Evolutionary conservation across 495 filamentous ascomycete species (phyloP), one percentile per base, ranked within the genome.

Genomic region (Aspergillus saccharolyticus): DNA sequence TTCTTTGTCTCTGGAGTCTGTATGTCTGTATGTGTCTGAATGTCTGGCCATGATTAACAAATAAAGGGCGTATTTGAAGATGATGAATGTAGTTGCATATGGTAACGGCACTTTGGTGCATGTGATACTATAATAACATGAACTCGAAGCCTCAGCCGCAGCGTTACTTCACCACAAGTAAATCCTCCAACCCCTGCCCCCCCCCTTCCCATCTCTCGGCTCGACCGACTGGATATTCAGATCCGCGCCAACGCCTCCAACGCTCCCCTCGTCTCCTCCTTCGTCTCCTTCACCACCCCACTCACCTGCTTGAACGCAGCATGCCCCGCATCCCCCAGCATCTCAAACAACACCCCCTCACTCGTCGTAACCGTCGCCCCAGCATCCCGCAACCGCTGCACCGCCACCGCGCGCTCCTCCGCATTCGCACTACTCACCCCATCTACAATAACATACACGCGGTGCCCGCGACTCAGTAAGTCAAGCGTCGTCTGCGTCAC

Each of bases 311-410:
- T 83, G 67, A 97, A 96, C 18, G 70, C 84, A 7, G 76, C 69
- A 64, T 89, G 87, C 4, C 67, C 78, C 17, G 94, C 89, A 80
- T 97, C 91, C 18, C 90, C 89, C 85, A 98, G 83, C 67, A 85
- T 87, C 78, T 97, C 93, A 76, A 94, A 98, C 60, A 97, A 61
- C 73, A 86, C 89, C 70, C 89, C 88, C 83, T 98, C 94, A 72
- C 89, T 95, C 46, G 86, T 90, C 48, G 91, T 96, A 16, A 98
- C 81, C 14, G 84, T 74, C 39, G 85, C 93, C 0, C 93, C 93
- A 43, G 85, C 91, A 63, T 77, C 77, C 63, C 89, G 71, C 71
- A 98, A 66, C 59, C 94, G 66, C 30, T 77, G 83, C 39, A 98
- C 74, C 59, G 94, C 93, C 64, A 97, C 74, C 0, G 80, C 81